Percentiles rank a stretch among this genome's conserved stretches.
These are phyloP conservation scores for Solanum arcanum DNA, from an alignment of 257 asterid species.

Conservation along the genomic window DNA sequence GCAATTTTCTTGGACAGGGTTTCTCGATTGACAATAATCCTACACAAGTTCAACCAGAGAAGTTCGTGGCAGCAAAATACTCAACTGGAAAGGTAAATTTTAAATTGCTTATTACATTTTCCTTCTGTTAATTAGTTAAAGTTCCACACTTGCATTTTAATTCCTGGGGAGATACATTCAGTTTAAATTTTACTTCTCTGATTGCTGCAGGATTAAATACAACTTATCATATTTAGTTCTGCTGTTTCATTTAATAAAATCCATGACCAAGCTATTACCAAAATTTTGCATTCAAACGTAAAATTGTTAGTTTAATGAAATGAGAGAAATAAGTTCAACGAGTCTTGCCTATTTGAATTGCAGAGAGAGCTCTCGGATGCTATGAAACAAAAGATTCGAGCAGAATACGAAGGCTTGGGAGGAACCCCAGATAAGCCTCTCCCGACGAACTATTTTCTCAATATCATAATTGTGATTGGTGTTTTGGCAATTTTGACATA, in stretches of 20 bases:
- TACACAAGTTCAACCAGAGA: slow-evolving; percentile 48
- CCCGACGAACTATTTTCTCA: slow-evolving; percentile 76
- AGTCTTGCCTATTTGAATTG: slow-evolving; percentile 61
- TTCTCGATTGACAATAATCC: slow-evolving; percentile 52
- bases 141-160: not conserved
- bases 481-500: slow-evolving; percentile 72
- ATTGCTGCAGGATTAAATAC: slow-evolving; percentile 77
- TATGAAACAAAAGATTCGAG: slow-evolving; percentile 91
- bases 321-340: slow-evolving; percentile 40
- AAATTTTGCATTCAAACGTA: slow-evolving; percentile 29
- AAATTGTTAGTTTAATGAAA: slow-evolving; percentile 34
- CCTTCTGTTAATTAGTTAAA: not conserved
- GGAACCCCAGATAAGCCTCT: slow-evolving; percentile 99
- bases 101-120: not conserved
- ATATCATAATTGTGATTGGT: slow-evolving; percentile 71
- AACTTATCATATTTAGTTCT: slow-evolving; percentile 44
- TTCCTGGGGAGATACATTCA: not conserved
- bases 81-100: slow-evolving; percentile 69
- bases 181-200: slow-evolving; percentile 24
- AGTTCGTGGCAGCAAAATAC: slow-evolving; percentile 76
- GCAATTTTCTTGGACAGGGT: slow-evolving; percentile 39
- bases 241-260: slow-evolving; percentile 36
- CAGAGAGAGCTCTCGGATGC: slow-evolving; percentile 88
- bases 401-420: slow-evolving; percentile 80
- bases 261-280: slow-evolving; percentile 45